These are phyloP conservation scores for Pseudofabraea citricarpa DNA, from an alignment of 2,329 filamentous ascomycete species.

Conservation along the genomic window DNA sequence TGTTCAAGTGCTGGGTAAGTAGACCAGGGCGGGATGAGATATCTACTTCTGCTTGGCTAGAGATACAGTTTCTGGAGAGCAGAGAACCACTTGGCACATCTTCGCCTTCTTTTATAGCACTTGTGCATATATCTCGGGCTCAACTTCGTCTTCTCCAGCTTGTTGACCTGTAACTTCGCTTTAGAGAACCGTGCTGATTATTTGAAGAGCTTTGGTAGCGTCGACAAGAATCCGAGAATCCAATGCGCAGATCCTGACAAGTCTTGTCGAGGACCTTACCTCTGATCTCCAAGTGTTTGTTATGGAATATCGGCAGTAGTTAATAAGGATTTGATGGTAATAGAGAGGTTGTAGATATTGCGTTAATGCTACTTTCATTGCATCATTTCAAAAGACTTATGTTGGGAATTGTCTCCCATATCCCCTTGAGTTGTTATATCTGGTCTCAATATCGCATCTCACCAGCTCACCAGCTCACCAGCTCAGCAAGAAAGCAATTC, in stretches of 20 bases:
- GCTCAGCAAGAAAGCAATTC: constrained; percentile 83
- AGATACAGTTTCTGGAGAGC: constrained; percentile 69
- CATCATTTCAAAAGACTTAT: constrained; percentile 31
- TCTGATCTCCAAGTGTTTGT: constrained; percentile 12
- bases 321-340: constrained; percentile 49
- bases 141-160: constrained; percentile 52
- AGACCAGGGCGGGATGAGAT: too few relatives aligned
- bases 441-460: constrained; percentile 78
- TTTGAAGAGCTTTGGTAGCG: constrained; percentile 78
- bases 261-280: constrained; percentile 41
- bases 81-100: constrained; percentile 73
- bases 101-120: constrained; percentile 65
- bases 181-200: constrained; percentile 43
- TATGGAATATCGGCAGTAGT: constrained; percentile 35
- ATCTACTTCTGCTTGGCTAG: not conserved
- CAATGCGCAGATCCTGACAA: constrained; percentile 73
- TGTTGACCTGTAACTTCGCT: constrained; percentile 48
- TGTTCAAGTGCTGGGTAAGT: too few relatives aligned
- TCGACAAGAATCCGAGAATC: constrained; percentile 79
- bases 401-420: constrained; percentile 77
- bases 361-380: constrained; percentile 10
- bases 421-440: constrained; percentile 71
- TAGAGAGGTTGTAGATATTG: constrained; percentile 52
- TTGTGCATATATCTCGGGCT: constrained; percentile 53
- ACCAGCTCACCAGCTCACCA: constrained; percentile 90